Conservation (phyloP, 352 stramenopile species). For the Pythium periplocum region DNA sequence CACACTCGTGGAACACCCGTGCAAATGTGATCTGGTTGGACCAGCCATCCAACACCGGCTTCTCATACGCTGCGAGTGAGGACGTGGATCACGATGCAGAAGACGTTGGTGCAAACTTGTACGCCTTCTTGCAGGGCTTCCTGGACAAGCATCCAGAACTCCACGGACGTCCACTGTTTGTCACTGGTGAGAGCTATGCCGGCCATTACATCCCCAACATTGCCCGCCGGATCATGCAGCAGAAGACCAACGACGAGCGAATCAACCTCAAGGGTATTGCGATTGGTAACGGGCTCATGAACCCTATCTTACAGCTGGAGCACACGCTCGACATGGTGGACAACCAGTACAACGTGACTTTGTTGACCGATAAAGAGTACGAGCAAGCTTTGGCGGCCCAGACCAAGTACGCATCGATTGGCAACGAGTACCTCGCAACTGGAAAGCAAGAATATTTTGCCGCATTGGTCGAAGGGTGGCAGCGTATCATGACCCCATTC, state of each 20-base stretch:
- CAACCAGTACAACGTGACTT: conserved; percentile 67
- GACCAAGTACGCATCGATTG: conserved; percentile 27
- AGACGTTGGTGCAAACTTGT: conserved; percentile 64
- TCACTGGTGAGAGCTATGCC: conserved; percentile 66
- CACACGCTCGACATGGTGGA: conserved; percentile 58
- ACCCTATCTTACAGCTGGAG: conserved; percentile 33
- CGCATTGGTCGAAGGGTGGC: background rate
- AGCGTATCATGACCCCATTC: conserved; percentile 35
- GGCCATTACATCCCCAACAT: conserved; percentile 59
- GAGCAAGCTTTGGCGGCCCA: conserved; percentile 27
- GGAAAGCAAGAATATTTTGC: background rate
- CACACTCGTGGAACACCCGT: conserved; percentile 56
- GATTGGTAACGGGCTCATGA: conserved; percentile 56
- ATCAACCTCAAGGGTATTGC: conserved; percentile 58
- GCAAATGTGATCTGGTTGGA: conserved; percentile 71
- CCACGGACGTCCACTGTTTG: conserved; percentile 47
- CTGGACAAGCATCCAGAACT: conserved; percentile 53
- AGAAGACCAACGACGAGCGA: conserved; percentile 27
- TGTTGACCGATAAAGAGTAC: conserved; percentile 31
- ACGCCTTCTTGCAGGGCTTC: conserved; percentile 62
- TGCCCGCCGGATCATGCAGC: conserved; percentile 38
- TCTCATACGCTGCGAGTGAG: conserved; percentile 32
- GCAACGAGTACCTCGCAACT: conserved; percentile 53
- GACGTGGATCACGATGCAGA: conserved; percentile 38
- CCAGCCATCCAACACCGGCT: conserved; percentile 50